Evolutionary conservation across 192 early-diverging fungal genomes (phyloP), one percentile per base, ranked within the genome.

Genomic region (Allomyces javanicus): DNA sequence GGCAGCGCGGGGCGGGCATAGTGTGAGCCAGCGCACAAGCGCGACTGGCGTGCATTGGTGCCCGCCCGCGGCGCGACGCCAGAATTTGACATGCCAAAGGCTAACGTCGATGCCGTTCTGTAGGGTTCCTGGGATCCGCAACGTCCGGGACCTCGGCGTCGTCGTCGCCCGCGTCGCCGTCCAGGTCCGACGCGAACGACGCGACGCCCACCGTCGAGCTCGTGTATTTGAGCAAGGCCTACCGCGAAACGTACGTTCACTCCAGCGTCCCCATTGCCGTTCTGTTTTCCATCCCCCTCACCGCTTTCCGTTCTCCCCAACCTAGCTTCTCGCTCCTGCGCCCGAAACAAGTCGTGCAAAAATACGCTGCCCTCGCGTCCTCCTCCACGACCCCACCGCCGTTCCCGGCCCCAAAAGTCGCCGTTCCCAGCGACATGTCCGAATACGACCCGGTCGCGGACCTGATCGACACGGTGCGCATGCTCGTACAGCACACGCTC

Each of bases 361-460:
- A 40, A 40, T 40, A 40, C 33, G 50, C 50, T 3, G 12, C 50
- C 17, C 21, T 58, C 3, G 50, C 50, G 50, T 58, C 50, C 50
- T 58, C 50, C 3, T n/a, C 50, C 17, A 58, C 50, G 50, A 14
- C 50, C 50, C 50, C 50, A 58, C 50, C 50, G 17, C 50, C 17
- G 4, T 58, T n/a, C 50, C 50, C 17, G 9, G 50, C 50, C 50
- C 12, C 17, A 3, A 58, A 14, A n/a, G 50, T n/a, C 50, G 50
- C 50, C 17, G 17, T 21, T 0, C 17, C 50, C 4, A n/a, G 21
- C 17, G 17, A 14, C 17, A n/a, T 21, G 17, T 58, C 17, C 67
- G 90, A 92, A 70, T 94, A 90, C 69, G 77, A 85, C 72, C 94
- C 94, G 4, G 76, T 90, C 10, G 77, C 79, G n/a, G 92, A 97